Base-by-base conservation (phyloP, 2,329 filamentous ascomycete genomes). In the Colletotrichum euphorbiae region DNA sequence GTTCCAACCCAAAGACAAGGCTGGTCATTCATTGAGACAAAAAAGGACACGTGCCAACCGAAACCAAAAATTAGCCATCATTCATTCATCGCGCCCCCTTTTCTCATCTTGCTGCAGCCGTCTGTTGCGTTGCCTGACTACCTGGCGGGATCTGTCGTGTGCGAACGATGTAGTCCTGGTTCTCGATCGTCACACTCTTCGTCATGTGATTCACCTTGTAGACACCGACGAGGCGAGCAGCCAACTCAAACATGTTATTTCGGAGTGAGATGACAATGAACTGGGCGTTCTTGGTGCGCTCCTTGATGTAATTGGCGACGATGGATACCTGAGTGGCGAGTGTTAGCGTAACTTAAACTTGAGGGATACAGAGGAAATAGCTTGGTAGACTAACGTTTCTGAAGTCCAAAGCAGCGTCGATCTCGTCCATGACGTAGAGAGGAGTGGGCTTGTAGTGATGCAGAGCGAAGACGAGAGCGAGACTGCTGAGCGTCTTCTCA, bases 181-280 rank as follows among this genome's bases (percentile, higher is more conserved):
- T 96, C 80, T 96, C 93, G 71, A 96, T 93, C 60, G 93, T 94
- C 21, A 96, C 92, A 79, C 92, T 94, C 88, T 95, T 96, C 69
- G 93, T 96, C 90, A 98, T 99, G 80, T 99, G 95, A 81, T 97
- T 98, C 78, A 99, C 96, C 85, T 99, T 99, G 85, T 99, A 99
- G 63, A 99, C 96, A 73, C 97, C 97, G 13, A 99, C 94, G 68
- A 99, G 87, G 63, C 97, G 89, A 66, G 93, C 90, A n/a, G 97
- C 95, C 71, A 99, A 89, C 84, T 99, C 96, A 80, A 99, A 99
- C 96, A 99, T 99, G 84, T 99, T 99, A 82, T 99, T 99, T 75
- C 96, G 87, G 75, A 99, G 85, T 15, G 94, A 98, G 77, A 99
- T 99, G 76, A 99, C 96, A 74, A 99, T 96, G 79, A 99, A 99